Percentiles rank a stretch among this genome's conserved stretches.
Evolutionary conservation across 1,284 basidiomycete genomes (phyloP).

Genomic region (Trichosporon sp.): DNA sequence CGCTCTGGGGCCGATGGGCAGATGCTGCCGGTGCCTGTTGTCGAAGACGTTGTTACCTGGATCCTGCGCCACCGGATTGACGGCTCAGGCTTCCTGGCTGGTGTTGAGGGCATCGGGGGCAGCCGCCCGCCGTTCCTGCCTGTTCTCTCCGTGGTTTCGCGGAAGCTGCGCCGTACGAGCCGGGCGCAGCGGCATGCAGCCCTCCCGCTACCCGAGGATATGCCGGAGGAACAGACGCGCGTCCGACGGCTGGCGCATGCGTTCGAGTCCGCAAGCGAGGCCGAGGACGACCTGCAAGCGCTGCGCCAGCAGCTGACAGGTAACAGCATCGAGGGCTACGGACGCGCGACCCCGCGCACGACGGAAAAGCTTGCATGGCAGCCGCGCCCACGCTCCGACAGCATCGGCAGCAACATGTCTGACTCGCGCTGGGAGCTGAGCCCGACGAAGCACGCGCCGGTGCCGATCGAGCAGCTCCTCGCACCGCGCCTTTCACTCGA

Average conservation of each 20-base stretch:
- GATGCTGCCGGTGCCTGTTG: slow-evolving; percentile 33
- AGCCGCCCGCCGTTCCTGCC: slow-evolving; percentile 44
- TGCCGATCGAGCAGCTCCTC: not conserved
- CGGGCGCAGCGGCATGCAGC: slow-evolving; percentile 2
- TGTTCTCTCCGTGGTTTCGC: slow-evolving; percentile 34
- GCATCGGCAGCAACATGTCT: not conserved
- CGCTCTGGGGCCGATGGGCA: slow-evolving; percentile 41
- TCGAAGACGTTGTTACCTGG: slow-evolving; percentile 45
- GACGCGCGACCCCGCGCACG: slow-evolving; percentile 16
- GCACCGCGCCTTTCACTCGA: not conserved
- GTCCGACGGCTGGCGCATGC: slow-evolving; percentile 39
- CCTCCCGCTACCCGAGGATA: not conserved
- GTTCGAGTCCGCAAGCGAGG: slow-evolving; percentile 34
- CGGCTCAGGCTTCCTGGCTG: slow-evolving; percentile 33
- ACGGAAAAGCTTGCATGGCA: slow-evolving; percentile 8
- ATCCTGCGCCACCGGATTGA: slow-evolving; percentile 37
- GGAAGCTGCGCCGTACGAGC: slow-evolving; percentile 32
- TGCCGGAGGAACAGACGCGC: slow-evolving; percentile 25
- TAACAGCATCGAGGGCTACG: slow-evolving; percentile 28
- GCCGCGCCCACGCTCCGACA: slow-evolving; percentile 12
- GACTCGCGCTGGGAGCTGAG: slow-evolving; percentile 5
- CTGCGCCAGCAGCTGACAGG: slow-evolving; percentile 34
- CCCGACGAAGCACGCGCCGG: slow-evolving; percentile 7
- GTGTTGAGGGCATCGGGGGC: slow-evolving; percentile 17
- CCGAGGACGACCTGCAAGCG: slow-evolving; percentile 22